These are phyloP conservation scores for Ustanciosporium gigantosporum DNA, from an alignment of 1,284 basidiomycete genomes.

Conservation along the genomic window DNA sequence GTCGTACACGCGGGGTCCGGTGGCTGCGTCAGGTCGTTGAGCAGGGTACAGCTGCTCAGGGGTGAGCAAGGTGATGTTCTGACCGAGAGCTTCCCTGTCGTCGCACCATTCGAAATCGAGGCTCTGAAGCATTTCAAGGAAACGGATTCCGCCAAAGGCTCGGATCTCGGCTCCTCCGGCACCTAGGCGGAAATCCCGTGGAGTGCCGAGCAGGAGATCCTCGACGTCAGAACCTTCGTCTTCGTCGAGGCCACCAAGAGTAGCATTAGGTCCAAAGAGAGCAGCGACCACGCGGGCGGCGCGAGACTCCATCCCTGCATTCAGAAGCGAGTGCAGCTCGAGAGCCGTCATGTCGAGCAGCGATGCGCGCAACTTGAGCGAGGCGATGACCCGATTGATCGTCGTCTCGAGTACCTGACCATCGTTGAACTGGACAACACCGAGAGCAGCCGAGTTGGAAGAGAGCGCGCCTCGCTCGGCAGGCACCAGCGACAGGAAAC, in stretches of 20 bases:
- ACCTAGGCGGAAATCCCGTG: conserved; percentile 33
- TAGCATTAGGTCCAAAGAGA: conserved; percentile 46
- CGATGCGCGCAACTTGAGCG: conserved; percentile 79
- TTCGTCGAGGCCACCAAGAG: conserved; percentile 13
- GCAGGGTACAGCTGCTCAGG: conserved; percentile 73
- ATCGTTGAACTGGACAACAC: conserved; percentile 74
- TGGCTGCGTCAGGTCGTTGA: conserved; percentile 71
- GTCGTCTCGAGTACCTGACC: conserved; percentile 74
- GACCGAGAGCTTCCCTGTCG: conserved; percentile 63
- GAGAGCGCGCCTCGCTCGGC: conserved; percentile 22
- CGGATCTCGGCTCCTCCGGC: conserved; percentile 20
- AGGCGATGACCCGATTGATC: conserved; percentile 74
- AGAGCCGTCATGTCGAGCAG: conserved; percentile 84
- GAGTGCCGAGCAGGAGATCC: conserved; percentile 29
- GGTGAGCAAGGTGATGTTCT: conserved; percentile 68
- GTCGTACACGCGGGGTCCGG: conserved; percentile 76
- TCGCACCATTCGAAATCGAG: conserved; percentile 87
- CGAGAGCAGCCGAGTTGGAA: conserved; percentile 63
- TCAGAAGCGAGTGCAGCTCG: conserved; percentile 83
- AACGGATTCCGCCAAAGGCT: conserved; percentile 71
- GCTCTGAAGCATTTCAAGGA: conserved; percentile 84
- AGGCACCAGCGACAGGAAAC: conserved; percentile 67
- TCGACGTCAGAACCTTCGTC: conserved; percentile 33
- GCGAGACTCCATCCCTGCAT: conserved; percentile 66
- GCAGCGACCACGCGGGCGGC: conserved; percentile 53